Base-by-base conservation (phyloP, 768 basidiomycete genomes). In the Termitomyces bulborhizus region DNA sequence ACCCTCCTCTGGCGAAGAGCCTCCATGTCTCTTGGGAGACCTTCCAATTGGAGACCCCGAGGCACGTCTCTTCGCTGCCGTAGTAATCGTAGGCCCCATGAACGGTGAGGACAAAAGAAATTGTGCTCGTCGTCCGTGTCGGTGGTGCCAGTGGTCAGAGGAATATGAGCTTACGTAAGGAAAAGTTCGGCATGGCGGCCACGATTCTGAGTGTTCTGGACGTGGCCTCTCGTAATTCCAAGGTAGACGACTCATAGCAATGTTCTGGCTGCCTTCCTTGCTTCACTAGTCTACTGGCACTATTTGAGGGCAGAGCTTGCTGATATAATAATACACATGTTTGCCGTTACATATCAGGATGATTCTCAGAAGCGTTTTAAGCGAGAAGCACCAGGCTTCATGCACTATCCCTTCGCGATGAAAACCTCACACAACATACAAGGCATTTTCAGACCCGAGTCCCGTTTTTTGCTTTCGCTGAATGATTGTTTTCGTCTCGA, bases 1-100 rank as follows among this genome's bases (percentile, higher is more conserved):
- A 57, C 90, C 90, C 66, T 92, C 90, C 68, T 92, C 90, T 48
- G 88, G 88, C 1, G 88, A 83, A 9, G 85, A 85, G 2, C 84
- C 77, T 8, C 76, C 73, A 18, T 66, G 72, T 43, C 86, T 76
- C 64, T 90, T 90, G 5, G 68, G 37, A 9, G 80, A 75, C 49
- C 85, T 76, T 39, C 70, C 68, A 55, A 74, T 70, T 45, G 81
- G 76, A 13, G 84, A 81, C 46, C 69, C 67, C 37, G 83, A 83
- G 29, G 84, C 83, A 51, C 71, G 72, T 56, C 89, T 79, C 71
- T 90, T 90, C 48, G 68, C 61, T 27, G 73, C 57, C 36, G 61
- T 90, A 46, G 69, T 60, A 26, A 73, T 62, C 29, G 64, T 60
- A 47, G 65, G 59, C 51, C 57, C 59, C 69, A 69, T 71, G 46